phyloP scores from a whole-genome alignment of 345 rosid species.

The Corchorus capsularis region DNA sequence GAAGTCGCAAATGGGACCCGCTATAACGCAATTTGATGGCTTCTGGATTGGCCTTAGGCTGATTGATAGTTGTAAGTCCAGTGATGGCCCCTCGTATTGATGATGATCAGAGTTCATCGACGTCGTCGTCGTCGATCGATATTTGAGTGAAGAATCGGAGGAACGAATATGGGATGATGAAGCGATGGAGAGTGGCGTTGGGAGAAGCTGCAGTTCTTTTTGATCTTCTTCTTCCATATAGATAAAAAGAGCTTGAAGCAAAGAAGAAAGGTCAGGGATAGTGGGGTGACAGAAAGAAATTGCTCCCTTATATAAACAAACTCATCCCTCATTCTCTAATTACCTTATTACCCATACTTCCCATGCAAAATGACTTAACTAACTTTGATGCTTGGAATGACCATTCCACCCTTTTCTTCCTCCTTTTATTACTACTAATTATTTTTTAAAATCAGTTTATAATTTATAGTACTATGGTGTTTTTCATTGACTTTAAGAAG shows the following conservation, averaged over 20 bases:
- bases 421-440: no score
- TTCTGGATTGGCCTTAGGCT: conserved; percentile 61
- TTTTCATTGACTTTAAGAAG: no score
- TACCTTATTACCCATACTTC: conserved; percentile 39
- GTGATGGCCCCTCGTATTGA: conserved; percentile 48
- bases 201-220: conserved; percentile 81
- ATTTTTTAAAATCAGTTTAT: background rate
- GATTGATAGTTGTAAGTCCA: conserved; percentile 88
- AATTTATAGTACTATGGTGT: no score
- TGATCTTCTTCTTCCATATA: conserved; percentile 63
- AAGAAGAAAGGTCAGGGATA: background rate
- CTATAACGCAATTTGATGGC: conserved; percentile 24
- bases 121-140: conserved; percentile 30
- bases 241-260: background rate
- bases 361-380: conserved; percentile 34
- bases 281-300: conserved; percentile 26
- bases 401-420: conserved; percentile 11
- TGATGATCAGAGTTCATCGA: conserved; percentile 16
- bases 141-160: conserved; percentile 28
- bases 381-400: conserved; percentile 14
- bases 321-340: background rate
- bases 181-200: conserved; percentile 50
- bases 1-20: conserved; percentile 32
- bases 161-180: conserved; percentile 32
- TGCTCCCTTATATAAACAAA: conserved; percentile 35